Conservation (phyloP, 495 filamentous ascomycete species). For the Parmelia sp. region DNA sequence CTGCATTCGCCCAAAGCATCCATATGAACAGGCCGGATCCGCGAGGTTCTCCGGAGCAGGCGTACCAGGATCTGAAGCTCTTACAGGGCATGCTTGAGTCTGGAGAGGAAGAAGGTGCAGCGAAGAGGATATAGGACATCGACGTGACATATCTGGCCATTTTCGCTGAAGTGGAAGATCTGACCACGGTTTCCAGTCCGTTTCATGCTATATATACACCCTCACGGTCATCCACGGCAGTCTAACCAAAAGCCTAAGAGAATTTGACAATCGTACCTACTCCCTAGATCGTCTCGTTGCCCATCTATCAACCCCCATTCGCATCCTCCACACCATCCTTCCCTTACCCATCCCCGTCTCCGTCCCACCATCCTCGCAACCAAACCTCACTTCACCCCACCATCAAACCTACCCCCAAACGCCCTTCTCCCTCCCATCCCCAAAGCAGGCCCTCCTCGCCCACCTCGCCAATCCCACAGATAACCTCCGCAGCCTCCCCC, state of each 20-base stretch:
- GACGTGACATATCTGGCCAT: neutral
- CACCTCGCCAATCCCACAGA: no score
- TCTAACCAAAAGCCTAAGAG: no score
- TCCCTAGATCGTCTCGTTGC: neutral
- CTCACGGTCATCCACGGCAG: neutral
- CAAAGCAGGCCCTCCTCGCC: no score
- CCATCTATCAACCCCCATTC: neutral
- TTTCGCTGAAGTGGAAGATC: neutral
- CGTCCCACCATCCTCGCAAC: no score
- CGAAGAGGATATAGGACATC: constrained; percentile 1
- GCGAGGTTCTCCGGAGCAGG: constrained; percentile 16
- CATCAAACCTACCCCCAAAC: no score
- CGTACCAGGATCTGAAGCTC: constrained; percentile 18
- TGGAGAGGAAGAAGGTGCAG: constrained; percentile 16
- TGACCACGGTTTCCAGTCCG: neutral
- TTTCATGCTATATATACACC: neutral
- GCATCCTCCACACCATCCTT: no score
- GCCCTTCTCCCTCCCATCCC: no score
- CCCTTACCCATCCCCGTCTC: no score
- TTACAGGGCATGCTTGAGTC: constrained; percentile 21
- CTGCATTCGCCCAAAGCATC: constrained; percentile 21
- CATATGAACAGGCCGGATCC: neutral
- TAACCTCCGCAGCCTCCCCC: no score
- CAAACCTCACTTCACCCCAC: no score
- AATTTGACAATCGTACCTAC: no score